phyloP scores from a whole-genome alignment of 306 rosid species.

The Trichosanthes cucumerina region DNA sequence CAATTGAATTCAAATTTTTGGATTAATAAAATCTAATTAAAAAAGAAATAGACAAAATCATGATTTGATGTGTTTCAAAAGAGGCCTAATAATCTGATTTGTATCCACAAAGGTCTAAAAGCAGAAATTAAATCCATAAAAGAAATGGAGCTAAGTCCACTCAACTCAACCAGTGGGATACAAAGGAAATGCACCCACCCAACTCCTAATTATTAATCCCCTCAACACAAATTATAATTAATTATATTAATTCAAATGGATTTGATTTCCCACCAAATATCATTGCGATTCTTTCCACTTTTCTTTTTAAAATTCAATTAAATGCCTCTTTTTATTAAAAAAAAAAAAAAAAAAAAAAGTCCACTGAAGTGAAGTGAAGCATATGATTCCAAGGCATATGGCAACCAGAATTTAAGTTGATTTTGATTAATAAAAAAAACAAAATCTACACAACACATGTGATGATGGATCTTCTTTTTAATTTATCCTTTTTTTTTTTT shows the following conservation, averaged over 20 bases:
- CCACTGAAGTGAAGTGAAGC: neutral
- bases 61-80: neutral
- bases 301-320: neutral
- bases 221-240: neutral
- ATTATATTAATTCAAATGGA: neutral
- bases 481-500: neutral
- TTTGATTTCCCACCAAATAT: conserved; percentile 8
- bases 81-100: neutral
- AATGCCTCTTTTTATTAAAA: neutral
- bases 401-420: neutral
- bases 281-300: neutral
- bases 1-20: neutral
- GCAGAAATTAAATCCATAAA: neutral
- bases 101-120: neutral
- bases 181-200: conserved; percentile 5
- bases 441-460: neutral
- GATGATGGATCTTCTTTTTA: neutral
- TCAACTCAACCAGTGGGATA: neutral
- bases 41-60: neutral
- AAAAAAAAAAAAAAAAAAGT: too few relatives aligned
- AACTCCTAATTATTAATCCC: neutral
- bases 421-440: neutral
- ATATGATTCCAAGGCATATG: conserved; percentile 1
- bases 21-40: neutral
- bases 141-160: neutral